Percentiles rank a stretch among this genome's conserved stretches.
phyloP scores from a whole-genome alignment of 2,329 filamentous ascomycete genomes.

The Sporothrix protearum region DNA sequence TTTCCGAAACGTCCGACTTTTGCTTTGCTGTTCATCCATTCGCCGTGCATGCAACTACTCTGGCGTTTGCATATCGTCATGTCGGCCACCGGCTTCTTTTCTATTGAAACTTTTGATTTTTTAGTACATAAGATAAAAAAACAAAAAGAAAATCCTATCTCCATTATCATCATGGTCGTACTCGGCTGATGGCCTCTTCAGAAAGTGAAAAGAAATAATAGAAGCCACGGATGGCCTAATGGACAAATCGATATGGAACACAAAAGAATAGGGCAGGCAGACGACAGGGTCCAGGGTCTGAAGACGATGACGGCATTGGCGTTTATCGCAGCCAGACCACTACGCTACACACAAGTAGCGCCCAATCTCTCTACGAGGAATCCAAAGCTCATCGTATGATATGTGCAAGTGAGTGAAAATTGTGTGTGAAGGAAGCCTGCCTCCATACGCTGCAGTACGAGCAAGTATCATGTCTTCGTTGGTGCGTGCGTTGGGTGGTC shows the following conservation, averaged over 20 bases:
- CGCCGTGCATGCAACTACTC: background rate
- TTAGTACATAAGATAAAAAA: too few species aligned
- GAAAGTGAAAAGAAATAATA: background rate
- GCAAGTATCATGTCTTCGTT: background rate
- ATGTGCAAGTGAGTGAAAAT: background rate
- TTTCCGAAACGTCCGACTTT: background rate
- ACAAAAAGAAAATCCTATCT: background rate
- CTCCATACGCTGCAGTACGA: background rate
- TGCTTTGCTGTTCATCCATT: background rate
- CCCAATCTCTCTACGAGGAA: background rate
- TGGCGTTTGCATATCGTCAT: slow-evolving; percentile 1
- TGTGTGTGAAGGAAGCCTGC: background rate
- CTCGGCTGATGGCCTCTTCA: background rate
- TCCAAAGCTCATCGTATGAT: background rate
- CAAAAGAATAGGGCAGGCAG: background rate
- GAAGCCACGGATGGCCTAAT: background rate
- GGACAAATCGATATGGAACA: background rate
- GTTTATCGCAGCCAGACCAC: background rate
- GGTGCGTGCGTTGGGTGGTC: background rate
- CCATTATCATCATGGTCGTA: background rate
- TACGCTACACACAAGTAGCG: background rate
- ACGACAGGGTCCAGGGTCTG: background rate
- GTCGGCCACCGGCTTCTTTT: background rate
- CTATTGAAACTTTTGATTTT: background rate
- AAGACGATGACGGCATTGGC: background rate